A percentile compares a stretch with the other conserved stretches of the same genome.
Conservation (phyloP, 352 stramenopile species). For the Phytophthora crassamura region DNA sequence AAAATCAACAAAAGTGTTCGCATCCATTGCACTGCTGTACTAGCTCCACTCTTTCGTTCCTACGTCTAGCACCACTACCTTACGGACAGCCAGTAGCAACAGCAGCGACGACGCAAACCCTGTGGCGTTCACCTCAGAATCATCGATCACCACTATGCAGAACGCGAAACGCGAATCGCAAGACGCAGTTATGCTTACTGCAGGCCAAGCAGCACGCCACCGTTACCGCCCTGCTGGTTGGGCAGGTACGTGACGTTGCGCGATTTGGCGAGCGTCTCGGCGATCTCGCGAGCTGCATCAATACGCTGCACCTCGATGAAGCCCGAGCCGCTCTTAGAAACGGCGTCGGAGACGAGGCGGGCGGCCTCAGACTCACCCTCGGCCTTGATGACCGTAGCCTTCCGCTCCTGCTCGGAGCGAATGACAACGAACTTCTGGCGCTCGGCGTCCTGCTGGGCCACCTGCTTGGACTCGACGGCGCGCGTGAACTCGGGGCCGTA, state of each 20-base stretch:
- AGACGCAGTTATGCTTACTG: slow-evolving; percentile 48
- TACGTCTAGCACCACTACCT: slow-evolving; percentile 34
- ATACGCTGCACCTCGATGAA: slow-evolving; percentile 99
- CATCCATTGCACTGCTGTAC: slow-evolving; percentile 24
- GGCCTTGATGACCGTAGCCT: slow-evolving; percentile 92
- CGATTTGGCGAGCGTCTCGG: slow-evolving; percentile 96
- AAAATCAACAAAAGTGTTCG: slow-evolving; percentile 14
- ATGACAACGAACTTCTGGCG: slow-evolving; percentile 99
- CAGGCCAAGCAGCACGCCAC: slow-evolving; percentile 85
- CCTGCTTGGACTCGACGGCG: slow-evolving; percentile 99
- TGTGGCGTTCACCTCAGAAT: slow-evolving; percentile 14
- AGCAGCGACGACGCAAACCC: slow-evolving; percentile 15
- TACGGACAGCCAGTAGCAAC: slow-evolving; percentile 15
- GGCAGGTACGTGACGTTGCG: slow-evolving; percentile 99
- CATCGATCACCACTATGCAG: slow-evolving; percentile 8
- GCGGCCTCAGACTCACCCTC: slow-evolving; percentile 99
- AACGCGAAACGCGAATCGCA: slow-evolving; percentile 6
- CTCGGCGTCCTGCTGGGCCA: slow-evolving; percentile 99
- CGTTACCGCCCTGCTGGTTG: slow-evolving; percentile 85
- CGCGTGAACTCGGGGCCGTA: slow-evolving; percentile 99
- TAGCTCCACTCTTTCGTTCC: slow-evolving; percentile 12
- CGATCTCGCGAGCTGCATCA: slow-evolving; percentile 99
- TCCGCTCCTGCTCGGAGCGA: slow-evolving; percentile 98
- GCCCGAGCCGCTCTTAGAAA: slow-evolving; percentile 97
- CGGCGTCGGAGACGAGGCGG: slow-evolving; percentile 97